Conservation (phyloP, 176 grass and related monocot species). For the Dactylis glomerata region DNA sequence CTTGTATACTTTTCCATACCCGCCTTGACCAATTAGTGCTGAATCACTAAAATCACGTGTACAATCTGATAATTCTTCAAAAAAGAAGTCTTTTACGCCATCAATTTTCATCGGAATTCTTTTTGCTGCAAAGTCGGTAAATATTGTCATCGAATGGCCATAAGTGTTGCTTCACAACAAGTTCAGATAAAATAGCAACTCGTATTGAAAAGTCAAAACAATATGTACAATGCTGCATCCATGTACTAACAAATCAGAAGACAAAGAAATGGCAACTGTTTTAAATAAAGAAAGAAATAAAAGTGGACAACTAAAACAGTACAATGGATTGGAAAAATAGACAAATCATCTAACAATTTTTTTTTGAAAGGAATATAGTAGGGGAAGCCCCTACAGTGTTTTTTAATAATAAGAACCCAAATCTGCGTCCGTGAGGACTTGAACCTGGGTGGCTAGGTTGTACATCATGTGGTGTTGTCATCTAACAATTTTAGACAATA, state of each 20-base stretch:
- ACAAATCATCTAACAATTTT: not conserved
- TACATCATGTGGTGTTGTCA: no score
- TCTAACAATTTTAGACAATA: slow-evolving; percentile 16
- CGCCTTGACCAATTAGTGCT: slow-evolving; percentile 62
- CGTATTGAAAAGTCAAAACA: not conserved
- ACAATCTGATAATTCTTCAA: slow-evolving; percentile 53
- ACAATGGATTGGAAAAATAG: slow-evolving; percentile 1
- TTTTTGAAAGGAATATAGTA: no score
- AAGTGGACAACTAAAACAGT: not conserved
- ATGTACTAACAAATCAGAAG: not conserved
- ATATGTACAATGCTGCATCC: not conserved
- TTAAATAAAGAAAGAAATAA: not conserved
- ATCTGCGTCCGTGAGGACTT: no score
- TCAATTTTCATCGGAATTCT: slow-evolving; percentile 63
- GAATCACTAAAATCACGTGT: slow-evolving; percentile 54
- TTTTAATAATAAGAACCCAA: no score
- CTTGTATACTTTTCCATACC: slow-evolving; percentile 78
- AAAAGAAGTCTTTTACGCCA: slow-evolving; percentile 68
- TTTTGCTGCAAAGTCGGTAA: slow-evolving; percentile 35
- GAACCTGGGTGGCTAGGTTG: no score
- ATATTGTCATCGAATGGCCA: slow-evolving; percentile 12
- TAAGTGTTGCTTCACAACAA: not conserved
- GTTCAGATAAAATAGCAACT: not conserved
- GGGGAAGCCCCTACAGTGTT: no score
- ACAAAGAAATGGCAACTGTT: slow-evolving; percentile 1